Evolutionary conservation across 192 early-diverging fungal genomes (phyloP), one percentile per base, ranked within the genome.

Genomic region (Chytriomyces sp.): DNA sequence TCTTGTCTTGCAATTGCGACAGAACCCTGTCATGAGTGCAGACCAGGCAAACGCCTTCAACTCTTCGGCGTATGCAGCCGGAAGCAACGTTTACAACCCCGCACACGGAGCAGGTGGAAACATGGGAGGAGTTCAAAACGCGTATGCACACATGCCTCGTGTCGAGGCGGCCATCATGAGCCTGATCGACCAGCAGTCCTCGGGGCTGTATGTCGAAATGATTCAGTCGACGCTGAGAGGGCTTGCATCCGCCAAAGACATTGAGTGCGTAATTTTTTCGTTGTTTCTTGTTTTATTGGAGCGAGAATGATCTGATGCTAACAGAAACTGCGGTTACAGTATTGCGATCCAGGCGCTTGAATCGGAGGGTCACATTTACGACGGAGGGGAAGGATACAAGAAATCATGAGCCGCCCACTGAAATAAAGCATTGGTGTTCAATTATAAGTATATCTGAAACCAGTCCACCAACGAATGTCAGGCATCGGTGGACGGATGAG

Each of bases 31-130:
- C 24, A 75, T 75, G 73, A 75, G 45, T 50, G 63, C 64, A 6
- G 64, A 64, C 45, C 73, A 75, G 50, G 64, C 73, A 10, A 75
- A 75, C 20, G 73, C 73, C 7, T 66, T 24, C 47, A 64, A 75
- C 45, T 50, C 35, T 5, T 24, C 43, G 10, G 67, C 47, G 7
- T 68, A 68, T 3, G 45, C 43, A 11, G 67, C 47, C 10, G 47
- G 67, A 24, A 24, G 43, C 69, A 68, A 13, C 35, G 35, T 1
- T 45, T 35, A 35, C 35, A 35, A 35, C 35, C 1, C 35, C 2
- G 35, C 35, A 35, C 35, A 35, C 35, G 66, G 66, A 2, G 6
- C 2, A 68, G 66, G 49, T n/a, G 26, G 10, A 10, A 68, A 47
- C 66, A 18, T 24, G 10, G 49, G 64, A 10, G 20, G 53, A 1